Evolutionary conservation across 306 rosid species (phyloP), one percentile per base, ranked within the genome.

Genomic region (Cicer yamashitae): DNA sequence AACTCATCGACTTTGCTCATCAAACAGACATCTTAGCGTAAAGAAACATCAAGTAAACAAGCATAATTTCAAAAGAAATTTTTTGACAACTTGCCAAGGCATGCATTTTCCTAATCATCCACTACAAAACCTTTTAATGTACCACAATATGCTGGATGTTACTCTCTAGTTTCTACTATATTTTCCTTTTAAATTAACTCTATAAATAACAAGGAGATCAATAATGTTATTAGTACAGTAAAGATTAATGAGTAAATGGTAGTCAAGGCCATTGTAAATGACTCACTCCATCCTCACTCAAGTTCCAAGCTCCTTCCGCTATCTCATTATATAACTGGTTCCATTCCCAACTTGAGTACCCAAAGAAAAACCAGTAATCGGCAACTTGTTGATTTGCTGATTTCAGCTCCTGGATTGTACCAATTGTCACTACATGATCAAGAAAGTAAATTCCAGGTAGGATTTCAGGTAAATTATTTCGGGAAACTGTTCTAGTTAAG

Each of bases 311-410:
- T 75, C 97, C 96, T 67, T 71, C 79, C 5, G 86, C 88, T 67
- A 94, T 90, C 84, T 94, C 97, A 80, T 70, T 74, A 67, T 81
- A 80, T 25, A 94, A 85, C 84, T 94, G 98, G 15, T 87, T 78
- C 96, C 96, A 90, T 41, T 81, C 86, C 98, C 98, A 94, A 52
- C 93, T 90, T 6, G 98, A 91, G 86, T 74, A 94, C 41, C 98
- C 97, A 70, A 90, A 75, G 89, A 94, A 91, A 88, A 90, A 94
- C 97, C 97, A 91, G 64, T 82, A 82, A 81, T 87, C 88, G 14
- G 56, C 14, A 20, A 72, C 75, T 5, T 89, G 71, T 65, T 82
- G 79, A 76, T 89, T 80, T 70, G 79, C 89, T 2, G 77, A 78
- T 57, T 78, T 86, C 67, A 90, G 70, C 80, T 86, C 89, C 82